A percentile compares a stretch with the other conserved stretches of the same genome.
Evolutionary conservation across 2,329 filamentous ascomycete genomes (phyloP).

Genomic region (Gyromitra esculenta): DNA sequence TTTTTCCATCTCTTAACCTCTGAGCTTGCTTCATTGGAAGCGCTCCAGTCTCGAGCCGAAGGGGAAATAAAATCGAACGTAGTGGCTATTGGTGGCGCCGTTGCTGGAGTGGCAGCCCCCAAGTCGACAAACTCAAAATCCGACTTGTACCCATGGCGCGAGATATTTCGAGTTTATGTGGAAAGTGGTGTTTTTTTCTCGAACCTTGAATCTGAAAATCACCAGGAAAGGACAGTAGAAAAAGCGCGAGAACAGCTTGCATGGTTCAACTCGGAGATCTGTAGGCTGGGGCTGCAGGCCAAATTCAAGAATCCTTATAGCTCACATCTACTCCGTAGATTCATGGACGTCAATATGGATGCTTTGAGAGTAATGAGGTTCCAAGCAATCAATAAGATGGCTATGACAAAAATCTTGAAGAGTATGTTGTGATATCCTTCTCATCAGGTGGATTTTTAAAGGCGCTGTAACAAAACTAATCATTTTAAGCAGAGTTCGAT

Average conservation of each 20-base stretch:
- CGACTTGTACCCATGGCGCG: slow-evolving; percentile 79
- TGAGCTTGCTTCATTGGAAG: slow-evolving; percentile 75
- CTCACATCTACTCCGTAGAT: slow-evolving; percentile 71
- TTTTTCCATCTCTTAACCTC: slow-evolving; percentile 81
- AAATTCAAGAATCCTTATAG: slow-evolving; percentile 75
- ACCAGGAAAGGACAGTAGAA: slow-evolving; percentile 72
- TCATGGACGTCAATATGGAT: slow-evolving; percentile 76
- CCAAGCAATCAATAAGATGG: slow-evolving; percentile 81
- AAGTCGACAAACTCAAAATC: slow-evolving; percentile 68
- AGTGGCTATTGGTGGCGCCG: slow-evolving; percentile 70
- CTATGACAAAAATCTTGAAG: slow-evolving; percentile 84
- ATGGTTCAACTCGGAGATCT: slow-evolving; percentile 76
- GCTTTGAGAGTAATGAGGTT: slow-evolving; percentile 85
- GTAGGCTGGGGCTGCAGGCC: slow-evolving; percentile 68
- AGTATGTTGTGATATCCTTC: slow-evolving; percentile 66
- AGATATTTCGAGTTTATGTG: slow-evolving; percentile 82
- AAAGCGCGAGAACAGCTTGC: slow-evolving; percentile 74
- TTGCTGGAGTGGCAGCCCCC: slow-evolving; percentile 73
- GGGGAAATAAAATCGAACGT: slow-evolving; percentile 72
- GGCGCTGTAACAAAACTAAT: slow-evolving; percentile 14
- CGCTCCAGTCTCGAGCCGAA: slow-evolving; percentile 74
- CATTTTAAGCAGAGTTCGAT: slow-evolving; percentile 75
- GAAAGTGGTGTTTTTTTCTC: slow-evolving; percentile 85
- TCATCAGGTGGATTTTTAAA: background rate
- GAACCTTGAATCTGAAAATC: slow-evolving; percentile 72